Base-by-base conservation (phyloP, 164 flowering plant species). In the Aristolochia contorta region DNA sequence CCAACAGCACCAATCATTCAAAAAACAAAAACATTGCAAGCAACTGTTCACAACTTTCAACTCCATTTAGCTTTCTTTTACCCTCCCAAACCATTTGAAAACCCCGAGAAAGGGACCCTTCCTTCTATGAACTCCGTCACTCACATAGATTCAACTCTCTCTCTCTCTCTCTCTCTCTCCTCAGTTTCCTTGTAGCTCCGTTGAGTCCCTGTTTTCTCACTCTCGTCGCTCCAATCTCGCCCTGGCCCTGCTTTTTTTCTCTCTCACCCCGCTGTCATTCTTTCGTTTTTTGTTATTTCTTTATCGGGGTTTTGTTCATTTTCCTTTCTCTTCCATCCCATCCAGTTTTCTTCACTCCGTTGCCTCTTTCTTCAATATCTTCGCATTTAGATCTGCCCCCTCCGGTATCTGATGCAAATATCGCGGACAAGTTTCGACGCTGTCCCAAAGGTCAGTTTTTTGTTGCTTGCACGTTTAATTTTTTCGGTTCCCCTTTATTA, bases 21-120 rank as follows among this genome's bases (percentile, higher is more conserved):
- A 12, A 51, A 30, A 16, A 30, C 51, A 25, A 47, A 59, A 47
- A 10, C 15, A 19, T 37, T 54, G 19, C 15, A 20, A 49, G 19
- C 15, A 20, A 49, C 53, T 49, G 53, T 49, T 49, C 53, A n/a
- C 53, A 54, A 53, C 55, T 55, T 66, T 60, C 49, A 22, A 51
- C 61, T 57, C 23, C 21, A 64, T 56, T 65, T 65, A 50, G 30
- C 55, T 57, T 62, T 18, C 47, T 67, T 70, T 66, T 71, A 67
- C 75, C 71, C 75, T 71, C 71, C 68, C 66, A 71, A 71, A 67
- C 71, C 65, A 67, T 71, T 71, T 71, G 75, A 71, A 71, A 67
- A 64, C 65, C 75, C 75, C 71, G 57, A 71, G 61, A 71, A 63
- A 67, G 64, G 59, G 56, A 63, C 45, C 60, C 22, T 27, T 37